Evolutionary conservation across 2,329 filamentous ascomycete species (phyloP).

Genomic region (Setomelanomma holmii): DNA sequence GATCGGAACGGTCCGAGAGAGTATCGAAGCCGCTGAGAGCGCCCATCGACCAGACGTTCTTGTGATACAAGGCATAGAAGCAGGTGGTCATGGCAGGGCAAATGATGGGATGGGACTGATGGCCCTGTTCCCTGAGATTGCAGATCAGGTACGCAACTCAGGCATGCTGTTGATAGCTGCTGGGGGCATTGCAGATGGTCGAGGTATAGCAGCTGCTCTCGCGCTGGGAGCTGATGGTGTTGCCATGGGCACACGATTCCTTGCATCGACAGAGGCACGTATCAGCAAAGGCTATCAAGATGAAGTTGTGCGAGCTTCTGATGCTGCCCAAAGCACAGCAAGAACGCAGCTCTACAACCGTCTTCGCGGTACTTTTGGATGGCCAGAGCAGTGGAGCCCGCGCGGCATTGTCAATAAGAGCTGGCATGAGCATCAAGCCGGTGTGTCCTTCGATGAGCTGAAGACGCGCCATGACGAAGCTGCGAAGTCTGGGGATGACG

Average conservation of each 20-base stretch:
- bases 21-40: slow-evolving; percentile 56
- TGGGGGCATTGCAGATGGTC: slow-evolving; percentile 65
- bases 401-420: slow-evolving; percentile 64
- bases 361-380: slow-evolving; percentile 62
- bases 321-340: slow-evolving; percentile 57
- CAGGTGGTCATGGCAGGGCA: slow-evolving; percentile 68
- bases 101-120: slow-evolving; percentile 53
- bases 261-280: slow-evolving; percentile 58
- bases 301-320: slow-evolving; percentile 52
- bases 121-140: slow-evolving; percentile 64
- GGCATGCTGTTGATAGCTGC: slow-evolving; percentile 57
- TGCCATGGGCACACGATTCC: slow-evolving; percentile 69
- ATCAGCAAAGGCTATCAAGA: slow-evolving; percentile 54
- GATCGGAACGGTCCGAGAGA: slow-evolving; percentile 64
- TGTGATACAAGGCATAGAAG: slow-evolving; percentile 67
- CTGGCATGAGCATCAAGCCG: slow-evolving; percentile 49
- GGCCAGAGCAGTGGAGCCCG: slow-evolving; percentile 64
- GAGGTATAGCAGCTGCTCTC: slow-evolving; percentile 63
- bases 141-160: slow-evolving; percentile 40
- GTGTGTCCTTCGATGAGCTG: slow-evolving; percentile 51
- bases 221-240: slow-evolving; percentile 60
- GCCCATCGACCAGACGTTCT: slow-evolving; percentile 60
- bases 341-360: slow-evolving; percentile 58
- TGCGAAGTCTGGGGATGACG: slow-evolving; percentile 56
- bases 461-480: slow-evolving; percentile 56